phyloP scores from a whole-genome alignment of 2,329 filamentous ascomycete genomes.

The Trichoderma sp. region DNA sequence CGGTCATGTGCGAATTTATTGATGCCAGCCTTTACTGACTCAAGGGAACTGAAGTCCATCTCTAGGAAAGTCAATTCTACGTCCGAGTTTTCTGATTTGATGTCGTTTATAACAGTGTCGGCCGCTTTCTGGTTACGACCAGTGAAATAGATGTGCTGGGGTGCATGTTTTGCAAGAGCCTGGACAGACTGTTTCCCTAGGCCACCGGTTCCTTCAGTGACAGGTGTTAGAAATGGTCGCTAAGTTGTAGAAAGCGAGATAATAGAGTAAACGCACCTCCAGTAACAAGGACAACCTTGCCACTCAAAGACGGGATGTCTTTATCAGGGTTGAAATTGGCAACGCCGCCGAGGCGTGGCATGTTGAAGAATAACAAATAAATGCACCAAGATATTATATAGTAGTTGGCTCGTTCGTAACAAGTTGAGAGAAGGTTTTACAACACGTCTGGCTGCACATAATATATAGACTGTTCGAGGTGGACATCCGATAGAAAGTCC shows the following conservation, averaged over 20 bases:
- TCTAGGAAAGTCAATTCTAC: conserved; percentile 44
- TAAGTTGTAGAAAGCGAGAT: neutral
- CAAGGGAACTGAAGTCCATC: conserved; percentile 7
- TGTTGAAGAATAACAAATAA: neutral
- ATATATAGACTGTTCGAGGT: neutral
- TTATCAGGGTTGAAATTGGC: conserved; percentile 3
- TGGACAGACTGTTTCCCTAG: conserved; percentile 62
- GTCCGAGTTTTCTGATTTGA: conserved; percentile 43
- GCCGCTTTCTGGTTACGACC: conserved; percentile 43
- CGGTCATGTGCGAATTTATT: conserved; percentile 42
- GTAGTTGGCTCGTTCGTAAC: neutral
- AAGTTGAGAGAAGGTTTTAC: neutral
- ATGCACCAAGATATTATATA: neutral
- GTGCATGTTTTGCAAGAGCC: conserved; percentile 32
- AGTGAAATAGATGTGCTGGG: conserved; percentile 34
- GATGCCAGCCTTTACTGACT: conserved; percentile 45
- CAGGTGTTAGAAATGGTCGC: neutral
- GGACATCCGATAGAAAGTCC: neutral
- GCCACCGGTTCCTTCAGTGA: conserved; percentile 47
- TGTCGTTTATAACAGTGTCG: conserved; percentile 7
- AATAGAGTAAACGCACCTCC: neutral
- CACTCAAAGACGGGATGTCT: neutral
- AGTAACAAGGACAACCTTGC: conserved; percentile 12
- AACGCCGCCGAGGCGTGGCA: conserved; percentile 3
- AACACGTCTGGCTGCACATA: neutral